Base-by-base conservation (phyloP, 225 moss, liverwort and hornwort genomes). In the Neckera pumila region DNA sequence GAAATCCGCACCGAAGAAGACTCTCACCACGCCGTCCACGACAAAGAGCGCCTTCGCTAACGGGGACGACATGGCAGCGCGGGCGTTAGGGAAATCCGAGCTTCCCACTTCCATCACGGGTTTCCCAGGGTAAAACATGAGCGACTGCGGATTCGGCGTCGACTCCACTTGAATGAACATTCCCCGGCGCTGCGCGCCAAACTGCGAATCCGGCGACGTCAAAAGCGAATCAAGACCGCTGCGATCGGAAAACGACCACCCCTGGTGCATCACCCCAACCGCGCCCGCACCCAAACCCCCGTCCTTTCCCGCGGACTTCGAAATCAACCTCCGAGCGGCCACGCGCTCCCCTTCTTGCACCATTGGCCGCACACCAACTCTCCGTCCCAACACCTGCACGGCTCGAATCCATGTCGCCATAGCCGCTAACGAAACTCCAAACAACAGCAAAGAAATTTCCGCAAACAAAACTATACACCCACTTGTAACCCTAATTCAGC, bases 141-240 rank as follows among this genome's bases (percentile, higher is more conserved):
- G 93, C 49, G 99, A 99, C 80, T 94, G 94, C 69, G 98, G 98
- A 79, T 99, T 99, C 67, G 98, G 98, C 12, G 98, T 99, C 70
- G 93, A 89, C 90, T 97, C 95, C 66, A 97, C 97, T 86, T 99
- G 98, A 63, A 99, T 97, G 79, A 99, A 99, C 96, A 99, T 96
- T 21, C 91, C 93, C 62, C 98, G 94, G 83, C 95, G 91, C 81
- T 96, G 98, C 85, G 11, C 58, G 7, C 89, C 84, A 11, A 49
- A 72, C 14, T 88, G 87, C 56, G 89, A 58, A 56, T 80, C n/a
- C 6, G 92, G n/a, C 30, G 92, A 88, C 76, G 70, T 78, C 33
- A 88, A 26, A 15, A 91, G 76, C 16, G 88, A 82, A 26, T 74
- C 87, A 10, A 79, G 71, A 21, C 89, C 82, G 13, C 7, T 56